Conservation (phyloP, 2,329 filamentous ascomycete genomes). For the Purpureocillium lavendulum region DNA sequence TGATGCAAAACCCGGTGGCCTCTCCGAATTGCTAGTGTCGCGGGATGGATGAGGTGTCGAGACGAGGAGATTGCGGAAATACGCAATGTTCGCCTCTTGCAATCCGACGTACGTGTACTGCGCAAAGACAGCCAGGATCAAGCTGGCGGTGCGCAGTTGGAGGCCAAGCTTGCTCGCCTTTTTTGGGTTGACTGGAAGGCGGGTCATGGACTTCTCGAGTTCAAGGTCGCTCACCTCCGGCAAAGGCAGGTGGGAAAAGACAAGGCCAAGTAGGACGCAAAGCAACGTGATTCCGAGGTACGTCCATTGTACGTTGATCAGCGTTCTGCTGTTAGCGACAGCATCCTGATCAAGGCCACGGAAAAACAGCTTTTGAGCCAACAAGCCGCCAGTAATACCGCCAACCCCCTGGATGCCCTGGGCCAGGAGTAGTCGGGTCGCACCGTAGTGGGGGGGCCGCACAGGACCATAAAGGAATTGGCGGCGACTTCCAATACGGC, state of each 20-base stretch:
- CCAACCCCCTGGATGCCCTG: slow-evolving; percentile 72
- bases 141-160: slow-evolving; percentile 44
- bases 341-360: slow-evolving; percentile 38
- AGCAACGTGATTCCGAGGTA: slow-evolving; percentile 75
- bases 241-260: slow-evolving; percentile 61
- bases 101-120: slow-evolving; percentile 75
- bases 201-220: slow-evolving; percentile 37
- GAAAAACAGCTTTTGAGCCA: slow-evolving; percentile 71
- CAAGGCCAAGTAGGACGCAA: slow-evolving; percentile 59
- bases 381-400: slow-evolving; percentile 59
- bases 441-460: slow-evolving; percentile 66
- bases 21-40: neutral
- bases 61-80: slow-evolving; percentile 44
- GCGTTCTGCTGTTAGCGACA: slow-evolving; percentile 30
- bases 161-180: slow-evolving; percentile 41
- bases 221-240: slow-evolving; percentile 53
- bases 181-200: slow-evolving; percentile 40
- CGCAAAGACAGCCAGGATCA: slow-evolving; percentile 64
- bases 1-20: slow-evolving; percentile 37
- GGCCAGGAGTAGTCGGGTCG: slow-evolving; percentile 66
- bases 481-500: slow-evolving; percentile 73
- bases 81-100: slow-evolving; percentile 58
- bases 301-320: slow-evolving; percentile 75
- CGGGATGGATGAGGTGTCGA: slow-evolving; percentile 25
- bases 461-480: slow-evolving; percentile 65